A percentile compares a stretch with the other conserved stretches of the same genome.
Conservation (phyloP, 2,329 filamentous ascomycete species). For the Pyricularia sp. region DNA sequence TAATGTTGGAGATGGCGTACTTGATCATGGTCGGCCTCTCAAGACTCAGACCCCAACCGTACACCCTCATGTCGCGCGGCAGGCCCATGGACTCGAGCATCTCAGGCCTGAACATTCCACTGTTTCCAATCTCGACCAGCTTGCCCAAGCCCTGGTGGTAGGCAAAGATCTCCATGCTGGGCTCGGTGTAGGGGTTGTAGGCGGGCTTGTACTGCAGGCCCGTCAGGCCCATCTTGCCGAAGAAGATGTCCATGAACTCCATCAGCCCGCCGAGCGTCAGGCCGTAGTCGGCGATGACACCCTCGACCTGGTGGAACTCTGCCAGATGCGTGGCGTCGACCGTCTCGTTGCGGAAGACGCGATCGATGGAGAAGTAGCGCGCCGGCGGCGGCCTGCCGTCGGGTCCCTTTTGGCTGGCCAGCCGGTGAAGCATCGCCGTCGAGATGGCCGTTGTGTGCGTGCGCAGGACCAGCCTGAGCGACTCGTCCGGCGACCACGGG, state of each 20-base stretch:
- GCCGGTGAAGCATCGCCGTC: slow-evolving; percentile 81
- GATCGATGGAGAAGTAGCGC: slow-evolving; percentile 97
- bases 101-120: slow-evolving; percentile 96
- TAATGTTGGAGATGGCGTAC: slow-evolving; percentile 81
- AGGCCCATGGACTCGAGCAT: slow-evolving; percentile 95
- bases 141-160: slow-evolving; percentile 84
- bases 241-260: slow-evolving; percentile 53
- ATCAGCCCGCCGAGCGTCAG: slow-evolving; percentile 88
- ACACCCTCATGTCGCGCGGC: slow-evolving; percentile 75
- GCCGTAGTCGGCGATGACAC: slow-evolving; percentile 94
- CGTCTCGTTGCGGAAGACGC: slow-evolving; percentile 95
- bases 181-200: slow-evolving; percentile 92
- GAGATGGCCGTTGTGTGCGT: slow-evolving; percentile 95
- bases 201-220: slow-evolving; percentile 91
- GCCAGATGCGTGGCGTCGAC: slow-evolving; percentile 95
- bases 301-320: slow-evolving; percentile 98
- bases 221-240: slow-evolving; percentile 85
- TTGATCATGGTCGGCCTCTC: slow-evolving; percentile 98
- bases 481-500: slow-evolving; percentile 83
- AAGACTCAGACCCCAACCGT: slow-evolving; percentile 85
- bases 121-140: slow-evolving; percentile 96
- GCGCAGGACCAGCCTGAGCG: slow-evolving; percentile 76
- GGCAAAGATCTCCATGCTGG: slow-evolving; percentile 96
- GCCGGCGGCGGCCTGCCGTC: slow-evolving; percentile 56
- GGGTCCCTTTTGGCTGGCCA: slow-evolving; percentile 67